Conservation (phyloP, 1,139 yeast genomes). For the Blastobotrys malaysiensis region DNA sequence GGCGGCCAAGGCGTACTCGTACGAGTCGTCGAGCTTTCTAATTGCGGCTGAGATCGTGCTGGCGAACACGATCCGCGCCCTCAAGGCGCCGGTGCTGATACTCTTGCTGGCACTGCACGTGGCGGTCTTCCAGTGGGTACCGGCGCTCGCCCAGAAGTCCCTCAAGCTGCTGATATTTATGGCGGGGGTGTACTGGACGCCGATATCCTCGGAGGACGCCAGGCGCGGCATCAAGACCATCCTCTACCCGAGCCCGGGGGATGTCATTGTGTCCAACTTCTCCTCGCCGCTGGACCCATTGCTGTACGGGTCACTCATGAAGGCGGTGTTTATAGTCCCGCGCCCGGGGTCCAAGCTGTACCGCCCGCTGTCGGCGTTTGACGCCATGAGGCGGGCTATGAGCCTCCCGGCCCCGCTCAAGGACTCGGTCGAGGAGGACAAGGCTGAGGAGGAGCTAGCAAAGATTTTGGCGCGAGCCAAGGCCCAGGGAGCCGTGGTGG, state of each 20-base stretch:
- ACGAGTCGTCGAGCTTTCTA: conserved; percentile 3
- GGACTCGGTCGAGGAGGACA: conserved; percentile 4
- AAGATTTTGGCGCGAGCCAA: conserved; percentile 23
- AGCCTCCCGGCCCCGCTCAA: conserved; percentile 7
- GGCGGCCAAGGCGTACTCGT: conserved; percentile 5
- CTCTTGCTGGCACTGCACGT: conserved; percentile 2
- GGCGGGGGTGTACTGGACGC: not conserved
- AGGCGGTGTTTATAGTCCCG: conserved; percentile 31
- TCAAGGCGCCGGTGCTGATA: conserved; percentile 5
- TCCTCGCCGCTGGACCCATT: conserved; percentile 37
- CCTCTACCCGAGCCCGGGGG: conserved; percentile 29
- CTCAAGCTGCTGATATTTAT: conserved; percentile 3
- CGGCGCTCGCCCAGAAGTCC: not conserved
- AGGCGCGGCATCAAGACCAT: not conserved
- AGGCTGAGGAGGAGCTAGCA: conserved; percentile 5
- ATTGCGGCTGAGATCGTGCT: conserved; percentile 4
- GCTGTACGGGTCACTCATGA: conserved; percentile 27
- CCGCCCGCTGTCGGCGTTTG: conserved; percentile 7
- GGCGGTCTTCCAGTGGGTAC: conserved; percentile 7
- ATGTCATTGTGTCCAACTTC: conserved; percentile 35
- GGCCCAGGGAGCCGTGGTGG: conserved; percentile 24
- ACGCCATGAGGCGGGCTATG: conserved; percentile 12
- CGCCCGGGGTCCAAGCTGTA: conserved; percentile 8
- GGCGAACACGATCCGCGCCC: not conserved
- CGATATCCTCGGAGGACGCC: not conserved